These are phyloP conservation scores for Bipolaris gigantea DNA, from an alignment of 2,329 filamentous ascomycete genomes.

Conservation along the genomic window DNA sequence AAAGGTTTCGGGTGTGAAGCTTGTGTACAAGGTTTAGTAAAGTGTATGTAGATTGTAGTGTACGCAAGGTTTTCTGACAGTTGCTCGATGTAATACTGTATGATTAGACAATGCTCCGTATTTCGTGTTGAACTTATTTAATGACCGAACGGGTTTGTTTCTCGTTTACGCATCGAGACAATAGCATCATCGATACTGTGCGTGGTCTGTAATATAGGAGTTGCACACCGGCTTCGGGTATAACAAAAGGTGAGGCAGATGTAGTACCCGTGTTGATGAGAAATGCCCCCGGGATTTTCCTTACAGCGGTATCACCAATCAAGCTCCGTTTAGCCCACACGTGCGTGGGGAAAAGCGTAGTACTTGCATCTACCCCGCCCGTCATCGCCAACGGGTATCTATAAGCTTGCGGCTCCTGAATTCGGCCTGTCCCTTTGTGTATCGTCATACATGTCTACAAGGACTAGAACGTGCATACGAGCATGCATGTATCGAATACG, in stretches of 20 bases:
- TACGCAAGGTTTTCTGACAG: not conserved
- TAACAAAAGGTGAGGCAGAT: not conserved
- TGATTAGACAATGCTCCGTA: too few relatives aligned
- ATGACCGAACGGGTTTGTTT: too few relatives aligned
- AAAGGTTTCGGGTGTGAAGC: conserved; percentile 41
- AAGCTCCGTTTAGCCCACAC: not conserved
- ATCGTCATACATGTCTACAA: conserved; percentile 1
- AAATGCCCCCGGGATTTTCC: not conserved
- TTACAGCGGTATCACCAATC: not conserved
- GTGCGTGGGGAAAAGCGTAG: not conserved
- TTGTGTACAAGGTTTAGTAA: conserved; percentile 33
- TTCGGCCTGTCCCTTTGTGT: not conserved
- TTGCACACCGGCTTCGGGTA: not conserved
- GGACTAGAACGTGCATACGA: not conserved
- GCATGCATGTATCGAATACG: not conserved
- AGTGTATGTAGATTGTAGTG: not conserved
- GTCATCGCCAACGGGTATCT: not conserved
- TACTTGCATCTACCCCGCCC: not conserved
- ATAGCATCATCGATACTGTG: not conserved
- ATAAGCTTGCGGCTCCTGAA: not conserved
- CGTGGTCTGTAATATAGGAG: too few relatives aligned
- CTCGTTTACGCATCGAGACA: not conserved
- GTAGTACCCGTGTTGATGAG: not conserved
- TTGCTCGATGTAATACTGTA: not conserved
- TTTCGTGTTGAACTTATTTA: too few relatives aligned